Percentiles rank a stretch among this genome's conserved stretches.
Evolutionary conservation across 1,284 basidiomycete species (phyloP).

Genomic region (Anthracocystis setariae): DNA sequence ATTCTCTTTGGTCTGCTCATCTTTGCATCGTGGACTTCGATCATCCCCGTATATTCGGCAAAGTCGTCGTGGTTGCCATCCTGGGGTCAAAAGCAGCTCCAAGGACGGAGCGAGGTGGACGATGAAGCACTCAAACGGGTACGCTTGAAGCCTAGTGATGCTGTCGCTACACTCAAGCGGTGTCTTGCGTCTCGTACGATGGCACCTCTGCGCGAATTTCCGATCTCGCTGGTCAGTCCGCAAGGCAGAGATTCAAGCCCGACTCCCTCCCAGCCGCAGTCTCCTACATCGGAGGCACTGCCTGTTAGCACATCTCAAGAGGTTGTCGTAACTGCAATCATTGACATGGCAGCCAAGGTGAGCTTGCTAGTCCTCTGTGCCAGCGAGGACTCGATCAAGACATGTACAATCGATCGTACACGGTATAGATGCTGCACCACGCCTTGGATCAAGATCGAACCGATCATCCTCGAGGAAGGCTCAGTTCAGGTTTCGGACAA

Average conservation of each 20-base stretch:
- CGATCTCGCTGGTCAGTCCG: slow-evolving; percentile 8
- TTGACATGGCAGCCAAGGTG: slow-evolving; percentile 26
- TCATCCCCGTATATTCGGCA: not conserved
- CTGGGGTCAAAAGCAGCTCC: slow-evolving; percentile 4
- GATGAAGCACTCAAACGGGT: slow-evolving; percentile 11
- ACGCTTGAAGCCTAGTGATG: slow-evolving; percentile 19
- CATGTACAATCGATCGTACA: slow-evolving; percentile 26
- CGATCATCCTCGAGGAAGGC: slow-evolving; percentile 4
- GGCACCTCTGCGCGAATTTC: slow-evolving; percentile 14
- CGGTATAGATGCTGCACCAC: slow-evolving; percentile 15
- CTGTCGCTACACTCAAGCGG: slow-evolving; percentile 17
- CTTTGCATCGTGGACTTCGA: slow-evolving; percentile 30
- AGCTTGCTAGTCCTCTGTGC: slow-evolving; percentile 28
- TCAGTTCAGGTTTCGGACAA: not conserved
- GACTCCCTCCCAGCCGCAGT: not conserved
- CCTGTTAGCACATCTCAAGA: slow-evolving; percentile 4
- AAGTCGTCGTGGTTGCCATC: slow-evolving; percentile 10
- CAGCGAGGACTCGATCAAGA: slow-evolving; percentile 9
- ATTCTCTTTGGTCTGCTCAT: slow-evolving; percentile 31
- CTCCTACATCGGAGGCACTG: not conserved
- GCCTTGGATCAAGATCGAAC: slow-evolving; percentile 20
- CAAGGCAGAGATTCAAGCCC: not conserved
- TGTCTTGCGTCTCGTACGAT: slow-evolving; percentile 25
- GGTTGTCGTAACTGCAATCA: slow-evolving; percentile 11
- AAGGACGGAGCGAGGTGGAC: slow-evolving; percentile 2